Evolutionary conservation across 257 asterid genomes (phyloP).

Genomic region (Verbascum thapsus): DNA sequence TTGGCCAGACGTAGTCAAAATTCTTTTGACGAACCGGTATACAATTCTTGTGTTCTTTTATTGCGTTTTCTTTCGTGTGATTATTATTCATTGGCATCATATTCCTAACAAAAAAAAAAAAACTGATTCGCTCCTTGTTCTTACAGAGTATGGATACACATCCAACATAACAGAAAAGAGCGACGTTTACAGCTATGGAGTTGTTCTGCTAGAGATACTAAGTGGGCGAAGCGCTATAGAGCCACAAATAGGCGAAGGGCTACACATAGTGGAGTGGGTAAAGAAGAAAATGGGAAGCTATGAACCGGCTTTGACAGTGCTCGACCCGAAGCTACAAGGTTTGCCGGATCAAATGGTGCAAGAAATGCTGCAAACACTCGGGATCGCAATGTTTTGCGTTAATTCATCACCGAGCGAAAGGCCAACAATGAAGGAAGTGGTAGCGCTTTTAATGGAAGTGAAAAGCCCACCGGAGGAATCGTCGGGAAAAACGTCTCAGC

Average conservation of each 20-base stretch:
- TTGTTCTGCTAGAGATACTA: conserved; percentile 77
- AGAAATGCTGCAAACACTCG: conserved; percentile 95
- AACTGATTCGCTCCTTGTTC: no score
- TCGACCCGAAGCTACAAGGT: conserved; percentile 78
- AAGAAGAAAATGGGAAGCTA: conserved; percentile 96
- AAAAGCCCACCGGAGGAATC: conserved; percentile 80
- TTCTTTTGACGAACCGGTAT: no score
- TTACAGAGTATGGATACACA: conserved; percentile 86
- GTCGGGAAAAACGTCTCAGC: conserved; percentile 82
- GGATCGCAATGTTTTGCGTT: conserved; percentile 95
- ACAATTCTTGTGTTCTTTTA: no score
- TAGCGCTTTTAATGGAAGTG: conserved; percentile 91
- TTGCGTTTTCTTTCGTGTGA: no score
- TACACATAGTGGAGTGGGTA: conserved; percentile 95
- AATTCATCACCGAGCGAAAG: conserved; percentile 79
- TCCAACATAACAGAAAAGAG: conserved; percentile 92
- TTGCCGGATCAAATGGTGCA: conserved; percentile 88
- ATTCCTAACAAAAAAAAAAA: no score
- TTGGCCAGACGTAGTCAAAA: no score
- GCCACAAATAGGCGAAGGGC: conserved; percentile 77
- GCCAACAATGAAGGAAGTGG: conserved; percentile 97
- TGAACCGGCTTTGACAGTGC: conserved; percentile 77
- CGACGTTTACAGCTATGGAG: conserved; percentile 93
- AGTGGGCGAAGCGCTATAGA: conserved; percentile 87
- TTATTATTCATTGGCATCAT: no score